Percentiles rank a stretch among this genome's conserved stretches.
Evolutionary conservation across 352 stramenopile genomes (phyloP).

Genomic region (Phytophthora idaei): DNA sequence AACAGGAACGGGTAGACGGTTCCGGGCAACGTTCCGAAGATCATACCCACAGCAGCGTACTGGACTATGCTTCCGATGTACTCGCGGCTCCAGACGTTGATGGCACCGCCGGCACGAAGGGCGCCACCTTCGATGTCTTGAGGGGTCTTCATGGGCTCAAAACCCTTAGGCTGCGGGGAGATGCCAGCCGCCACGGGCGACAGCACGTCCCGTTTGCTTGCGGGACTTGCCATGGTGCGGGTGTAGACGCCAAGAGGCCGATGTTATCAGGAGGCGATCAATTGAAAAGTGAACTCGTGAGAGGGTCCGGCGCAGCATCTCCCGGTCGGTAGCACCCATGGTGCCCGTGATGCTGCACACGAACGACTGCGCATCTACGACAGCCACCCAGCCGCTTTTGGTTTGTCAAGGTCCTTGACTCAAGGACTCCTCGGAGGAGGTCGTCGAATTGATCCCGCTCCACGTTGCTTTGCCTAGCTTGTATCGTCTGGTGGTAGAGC

Average conservation of each 20-base stretch:
- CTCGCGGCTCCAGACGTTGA: conserved; percentile 43
- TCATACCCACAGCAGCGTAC: conserved; percentile 52
- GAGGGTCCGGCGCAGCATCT: conserved; percentile 10
- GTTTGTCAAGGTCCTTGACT: not conserved
- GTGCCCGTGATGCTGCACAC: conserved; percentile 4
- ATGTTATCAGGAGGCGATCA: conserved; percentile 4
- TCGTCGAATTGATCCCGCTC: conserved; percentile 32
- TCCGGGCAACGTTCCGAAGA: conserved; percentile 47
- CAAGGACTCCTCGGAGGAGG: not conserved
- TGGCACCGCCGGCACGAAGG: conserved; percentile 42
- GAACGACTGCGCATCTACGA: conserved; percentile 7
- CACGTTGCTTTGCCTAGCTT: conserved; percentile 29
- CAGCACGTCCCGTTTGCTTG: conserved; percentile 24
- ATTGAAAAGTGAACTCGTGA: conserved; percentile 27
- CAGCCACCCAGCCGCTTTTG: conserved; percentile 25
- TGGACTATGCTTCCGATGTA: conserved; percentile 51
- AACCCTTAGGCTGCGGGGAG: conserved; percentile 28
- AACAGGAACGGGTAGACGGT: conserved; percentile 54
- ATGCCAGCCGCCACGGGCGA: conserved; percentile 25
- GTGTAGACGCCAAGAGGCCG: not conserved
- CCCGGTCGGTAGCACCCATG: not conserved
- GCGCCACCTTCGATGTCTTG: conserved; percentile 43
- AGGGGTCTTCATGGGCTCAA: conserved; percentile 40
- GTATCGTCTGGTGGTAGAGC: conserved; percentile 26
- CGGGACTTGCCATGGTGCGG: conserved; percentile 18